Conservation (phyloP, 306 rosid genomes). For the Comarum palustre region DNA sequence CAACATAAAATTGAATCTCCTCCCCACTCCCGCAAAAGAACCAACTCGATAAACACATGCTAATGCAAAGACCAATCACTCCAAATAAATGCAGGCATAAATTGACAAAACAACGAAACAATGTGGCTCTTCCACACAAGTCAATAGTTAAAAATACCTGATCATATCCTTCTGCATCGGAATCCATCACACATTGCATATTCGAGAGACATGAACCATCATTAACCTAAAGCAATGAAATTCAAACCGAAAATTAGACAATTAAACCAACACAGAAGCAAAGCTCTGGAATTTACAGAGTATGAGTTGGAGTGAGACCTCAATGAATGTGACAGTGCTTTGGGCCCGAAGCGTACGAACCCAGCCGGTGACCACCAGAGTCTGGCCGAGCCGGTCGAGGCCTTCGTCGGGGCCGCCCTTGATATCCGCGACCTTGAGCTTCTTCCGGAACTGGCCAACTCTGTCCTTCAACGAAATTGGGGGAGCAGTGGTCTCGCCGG, state of each 20-base stretch:
- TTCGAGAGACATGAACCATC: constrained; percentile 94
- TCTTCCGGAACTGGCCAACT: constrained; percentile 72
- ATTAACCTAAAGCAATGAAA: constrained; percentile 50
- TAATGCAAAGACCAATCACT: not conserved
- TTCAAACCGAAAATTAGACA: not conserved
- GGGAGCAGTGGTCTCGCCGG: constrained; percentile 33
- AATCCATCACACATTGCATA: constrained; percentile 81
- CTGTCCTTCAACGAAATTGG: constrained; percentile 24
- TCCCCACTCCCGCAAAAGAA: not conserved
- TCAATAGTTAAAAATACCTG: constrained; percentile 46
- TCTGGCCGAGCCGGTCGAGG: constrained; percentile 52
- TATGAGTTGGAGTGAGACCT: constrained; percentile 45
- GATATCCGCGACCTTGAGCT: constrained; percentile 60
- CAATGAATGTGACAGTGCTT: constrained; percentile 75
- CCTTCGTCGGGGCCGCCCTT: constrained; percentile 56
- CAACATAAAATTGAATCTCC: not conserved
- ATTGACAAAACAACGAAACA: not conserved
- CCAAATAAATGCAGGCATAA: not conserved
- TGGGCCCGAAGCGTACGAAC: constrained; percentile 83
- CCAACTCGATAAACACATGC: not conserved
- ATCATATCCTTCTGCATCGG: constrained; percentile 71
- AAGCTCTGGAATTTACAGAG: not conserved
- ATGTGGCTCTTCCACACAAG: not conserved
- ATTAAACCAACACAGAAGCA: not conserved
- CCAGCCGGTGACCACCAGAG: constrained; percentile 64